A percentile compares a stretch with the other conserved stretches of the same genome.
Conservation (phyloP, 495 filamentous ascomycete species). For the Trichocladium antarcticum region DNA sequence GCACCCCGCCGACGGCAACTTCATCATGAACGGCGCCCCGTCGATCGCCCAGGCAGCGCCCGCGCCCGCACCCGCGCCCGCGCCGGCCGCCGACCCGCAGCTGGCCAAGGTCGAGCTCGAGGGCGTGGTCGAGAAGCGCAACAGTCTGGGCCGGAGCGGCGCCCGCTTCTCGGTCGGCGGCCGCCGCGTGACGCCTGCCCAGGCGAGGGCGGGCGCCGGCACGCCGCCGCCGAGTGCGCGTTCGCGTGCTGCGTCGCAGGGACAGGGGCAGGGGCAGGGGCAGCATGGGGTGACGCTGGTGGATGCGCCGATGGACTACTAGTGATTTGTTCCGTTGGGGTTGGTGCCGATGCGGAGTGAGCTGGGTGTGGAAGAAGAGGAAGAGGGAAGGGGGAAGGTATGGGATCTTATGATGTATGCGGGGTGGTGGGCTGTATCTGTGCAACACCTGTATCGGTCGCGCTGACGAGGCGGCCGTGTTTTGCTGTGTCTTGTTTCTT, state of each 20-base stretch:
- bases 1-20: constrained; percentile 34
- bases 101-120: constrained; percentile 31
- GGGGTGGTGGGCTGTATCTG: background rate
- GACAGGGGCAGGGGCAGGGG: background rate
- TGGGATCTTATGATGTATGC: too few relatives aligned
- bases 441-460: constrained; percentile 9
- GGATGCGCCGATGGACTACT: constrained; percentile 31
- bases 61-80: constrained; percentile 18
- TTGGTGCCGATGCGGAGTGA: background rate
- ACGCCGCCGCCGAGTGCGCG: constrained; percentile 3
- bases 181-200: constrained; percentile 28
- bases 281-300: constrained; percentile 22
- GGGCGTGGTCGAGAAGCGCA: constrained; percentile 34
- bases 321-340: constrained; percentile 11
- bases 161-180: constrained; percentile 32
- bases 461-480: background rate
- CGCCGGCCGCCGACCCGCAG: constrained; percentile 30
- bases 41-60: constrained; percentile 24
- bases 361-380: background rate
- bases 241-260: constrained; percentile 1
- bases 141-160: constrained; percentile 40
- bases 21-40: constrained; percentile 26
- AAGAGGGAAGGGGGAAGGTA: too few relatives aligned
- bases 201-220: constrained; percentile 2
- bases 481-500: background rate